Evolutionary conservation across 805 yeast genomes (phyloP).

Genomic region (Suhomyces vadensis): DNA sequence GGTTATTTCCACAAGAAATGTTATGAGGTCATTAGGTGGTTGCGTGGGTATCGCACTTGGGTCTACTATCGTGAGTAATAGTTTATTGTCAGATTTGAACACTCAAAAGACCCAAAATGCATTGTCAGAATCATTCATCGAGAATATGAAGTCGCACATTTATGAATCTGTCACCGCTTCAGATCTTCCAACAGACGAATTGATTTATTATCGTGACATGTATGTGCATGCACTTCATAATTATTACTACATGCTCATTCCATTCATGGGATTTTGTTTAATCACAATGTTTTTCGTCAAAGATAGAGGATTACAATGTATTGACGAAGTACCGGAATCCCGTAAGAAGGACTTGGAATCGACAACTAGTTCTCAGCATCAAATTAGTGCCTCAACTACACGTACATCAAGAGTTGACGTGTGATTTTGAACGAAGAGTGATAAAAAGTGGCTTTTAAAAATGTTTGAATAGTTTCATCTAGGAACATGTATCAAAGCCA

Average conservation of each 20-base stretch:
- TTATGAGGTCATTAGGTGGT: conserved; percentile 61
- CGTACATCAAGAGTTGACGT: conserved; percentile 5
- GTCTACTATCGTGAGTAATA: conserved; percentile 39
- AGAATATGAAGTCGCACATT: conserved; percentile 18
- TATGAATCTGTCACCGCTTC: conserved; percentile 17
- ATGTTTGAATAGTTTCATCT: not conserved
- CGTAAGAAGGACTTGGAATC: conserved; percentile 11
- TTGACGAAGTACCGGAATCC: conserved; percentile 26
- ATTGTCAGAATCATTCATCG: conserved; percentile 17
- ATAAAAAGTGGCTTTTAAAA: not conserved
- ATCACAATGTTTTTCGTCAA: conserved; percentile 29
- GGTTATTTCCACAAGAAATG: conserved; percentile 57
- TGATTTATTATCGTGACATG: conserved; percentile 16
- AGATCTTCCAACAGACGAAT: conserved; percentile 25
- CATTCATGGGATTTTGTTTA: conserved; percentile 24
- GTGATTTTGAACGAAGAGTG: too few relatives aligned
- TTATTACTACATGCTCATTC: conserved; percentile 23
- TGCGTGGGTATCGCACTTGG: conserved; percentile 56
- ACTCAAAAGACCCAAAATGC: conserved; percentile 1
- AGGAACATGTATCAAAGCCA: not conserved
- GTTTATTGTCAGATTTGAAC: conserved; percentile 26
- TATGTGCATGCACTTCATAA: conserved; percentile 22
- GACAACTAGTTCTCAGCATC: conserved; percentile 6
- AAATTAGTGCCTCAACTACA: conserved; percentile 4
- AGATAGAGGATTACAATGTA: conserved; percentile 40